A percentile compares a stretch with the other conserved stretches of the same genome.
These are phyloP conservation scores for Chaetothyriales sp. DNA, from an alignment of 2,329 filamentous ascomycete genomes.

Conservation along the genomic window DNA sequence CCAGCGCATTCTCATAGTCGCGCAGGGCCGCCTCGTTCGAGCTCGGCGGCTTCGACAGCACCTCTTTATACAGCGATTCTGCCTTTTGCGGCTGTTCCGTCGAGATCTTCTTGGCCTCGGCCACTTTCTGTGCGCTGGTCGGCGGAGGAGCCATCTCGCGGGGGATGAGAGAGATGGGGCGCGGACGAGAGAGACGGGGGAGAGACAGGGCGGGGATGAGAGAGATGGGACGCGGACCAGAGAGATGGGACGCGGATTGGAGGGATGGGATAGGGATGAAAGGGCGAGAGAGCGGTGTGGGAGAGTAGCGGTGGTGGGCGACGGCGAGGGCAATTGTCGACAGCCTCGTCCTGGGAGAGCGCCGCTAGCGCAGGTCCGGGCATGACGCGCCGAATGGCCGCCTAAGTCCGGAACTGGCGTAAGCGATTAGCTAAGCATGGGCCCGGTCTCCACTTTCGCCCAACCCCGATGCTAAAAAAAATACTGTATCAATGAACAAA, in stretches of 20 bases:
- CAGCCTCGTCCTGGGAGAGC: no score
- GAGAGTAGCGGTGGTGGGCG: background rate
- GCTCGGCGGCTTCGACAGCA: slow-evolving; percentile 72
- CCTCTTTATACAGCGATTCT: slow-evolving; percentile 76
- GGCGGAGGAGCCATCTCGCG: slow-evolving; percentile 34
- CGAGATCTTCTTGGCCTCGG: slow-evolving; percentile 73
- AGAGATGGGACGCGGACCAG: slow-evolving; percentile 3
- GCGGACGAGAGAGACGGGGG: slow-evolving; percentile 1
- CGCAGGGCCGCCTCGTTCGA: slow-evolving; percentile 73
- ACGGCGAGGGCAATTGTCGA: background rate
- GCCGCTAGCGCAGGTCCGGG: no score
- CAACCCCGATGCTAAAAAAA: background rate
- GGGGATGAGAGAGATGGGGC: slow-evolving; percentile 1
- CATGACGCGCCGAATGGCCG: background rate
- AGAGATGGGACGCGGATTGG: background rate
- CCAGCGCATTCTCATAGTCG: slow-evolving; percentile 80
- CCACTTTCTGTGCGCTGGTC: slow-evolving; percentile 53
- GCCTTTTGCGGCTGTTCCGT: slow-evolving; percentile 73
- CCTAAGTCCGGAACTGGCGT: background rate
- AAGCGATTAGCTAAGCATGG: background rate
- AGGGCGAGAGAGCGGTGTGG: no score
- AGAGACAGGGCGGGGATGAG: background rate
- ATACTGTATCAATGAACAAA: no score
- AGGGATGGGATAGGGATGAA: slow-evolving; percentile 3
- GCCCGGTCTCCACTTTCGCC: background rate